Conservation (phyloP, 345 rosid genomes). For the Eucalyptus erythrocorys region DNA sequence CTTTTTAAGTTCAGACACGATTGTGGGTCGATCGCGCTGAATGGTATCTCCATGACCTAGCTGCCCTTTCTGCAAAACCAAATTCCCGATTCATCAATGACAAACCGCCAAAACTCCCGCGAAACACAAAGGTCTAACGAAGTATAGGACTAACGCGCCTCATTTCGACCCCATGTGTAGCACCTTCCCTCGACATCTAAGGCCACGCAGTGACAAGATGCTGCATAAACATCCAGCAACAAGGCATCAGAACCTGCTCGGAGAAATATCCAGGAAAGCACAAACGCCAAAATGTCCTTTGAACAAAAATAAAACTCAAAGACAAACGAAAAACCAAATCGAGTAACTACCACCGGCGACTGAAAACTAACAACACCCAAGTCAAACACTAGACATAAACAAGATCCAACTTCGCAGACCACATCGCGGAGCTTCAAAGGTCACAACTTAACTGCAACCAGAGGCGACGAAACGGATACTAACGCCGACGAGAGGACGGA, state of each 20-base stretch:
- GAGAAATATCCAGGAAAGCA: not conserved
- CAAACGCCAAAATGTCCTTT: not conserved
- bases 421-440: not conserved
- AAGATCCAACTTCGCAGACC: not conserved
- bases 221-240: conserved; percentile 18
- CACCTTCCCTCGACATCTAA: conserved; percentile 94
- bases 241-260: not conserved
- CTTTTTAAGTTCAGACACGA: conserved; percentile 89
- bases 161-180: conserved; percentile 98
- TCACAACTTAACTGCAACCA: conserved; percentile 55
- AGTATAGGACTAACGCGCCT: conserved; percentile 27
- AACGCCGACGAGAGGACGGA: conserved; percentile 80
- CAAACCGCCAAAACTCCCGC: not conserved
- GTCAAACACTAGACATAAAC: not conserved
- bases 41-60: conserved; percentile 92
- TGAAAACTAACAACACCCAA: not conserved
- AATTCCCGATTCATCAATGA: not conserved
- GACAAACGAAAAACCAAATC: not conserved
- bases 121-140: not conserved
- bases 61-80: conserved; percentile 70
- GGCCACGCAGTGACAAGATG: conserved; percentile 94
- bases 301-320: not conserved
- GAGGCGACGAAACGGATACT: conserved; percentile 75
- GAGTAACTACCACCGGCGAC: not conserved
- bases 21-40: conserved; percentile 87